Conservation (phyloP, 306 rosid species). For the Coriaria nepalensis region DNA sequence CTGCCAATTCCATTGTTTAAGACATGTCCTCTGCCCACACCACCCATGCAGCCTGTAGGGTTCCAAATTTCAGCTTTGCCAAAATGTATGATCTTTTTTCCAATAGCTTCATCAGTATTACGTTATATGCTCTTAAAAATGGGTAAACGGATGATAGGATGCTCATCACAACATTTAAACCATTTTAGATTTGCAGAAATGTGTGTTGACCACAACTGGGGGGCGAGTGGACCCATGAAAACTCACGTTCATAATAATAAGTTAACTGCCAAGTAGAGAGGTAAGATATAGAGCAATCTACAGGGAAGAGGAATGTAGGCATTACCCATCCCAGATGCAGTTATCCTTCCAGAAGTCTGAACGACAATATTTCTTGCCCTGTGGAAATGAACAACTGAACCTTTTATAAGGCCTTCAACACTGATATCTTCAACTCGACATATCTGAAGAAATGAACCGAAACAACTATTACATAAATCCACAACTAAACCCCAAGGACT, state of each 20-base stretch:
- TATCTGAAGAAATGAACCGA: conserved; percentile 43
- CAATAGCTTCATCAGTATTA: no score
- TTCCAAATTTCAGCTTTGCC: conserved; percentile 8
- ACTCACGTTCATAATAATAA: no score
- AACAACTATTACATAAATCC: conserved; percentile 13
- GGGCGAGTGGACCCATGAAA: no score
- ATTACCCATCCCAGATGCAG: conserved; percentile 93
- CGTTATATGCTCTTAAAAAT: no score
- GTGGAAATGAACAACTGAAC: conserved; percentile 95
- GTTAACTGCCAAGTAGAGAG: no score
- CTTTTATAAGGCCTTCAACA: conserved; percentile 83
- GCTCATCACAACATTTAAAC: no score
- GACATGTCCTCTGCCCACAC: conserved; percentile 60
- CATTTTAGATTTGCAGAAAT: no score
- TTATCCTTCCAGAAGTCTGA: conserved; percentile 63
- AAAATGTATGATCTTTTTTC: not conserved
- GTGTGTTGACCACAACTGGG: no score
- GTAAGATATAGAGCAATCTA: not conserved
- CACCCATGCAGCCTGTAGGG: conserved; percentile 74
- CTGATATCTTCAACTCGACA: conserved; percentile 89
- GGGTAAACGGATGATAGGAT: no score
- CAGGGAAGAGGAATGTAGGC: not conserved
- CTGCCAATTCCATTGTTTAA: conserved; percentile 58
- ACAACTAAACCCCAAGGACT: conserved; percentile 9
- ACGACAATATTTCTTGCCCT: conserved; percentile 82